These are phyloP conservation scores for Nitzschia sp. DNA, from an alignment of 108 stramenopile genomes.

Conservation along the genomic window DNA sequence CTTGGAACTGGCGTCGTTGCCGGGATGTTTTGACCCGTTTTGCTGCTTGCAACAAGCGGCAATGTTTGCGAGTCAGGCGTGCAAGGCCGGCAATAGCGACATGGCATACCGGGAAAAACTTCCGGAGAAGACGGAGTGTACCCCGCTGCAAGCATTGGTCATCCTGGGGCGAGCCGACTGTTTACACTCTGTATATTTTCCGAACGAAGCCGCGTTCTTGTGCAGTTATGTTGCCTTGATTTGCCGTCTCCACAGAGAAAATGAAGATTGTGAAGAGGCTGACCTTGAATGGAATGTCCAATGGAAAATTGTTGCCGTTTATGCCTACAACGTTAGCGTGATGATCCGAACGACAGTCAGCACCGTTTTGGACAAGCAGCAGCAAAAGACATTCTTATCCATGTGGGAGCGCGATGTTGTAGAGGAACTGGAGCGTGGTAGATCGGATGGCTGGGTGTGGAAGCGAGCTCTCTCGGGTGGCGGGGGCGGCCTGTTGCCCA, in stretches of 20 bases:
- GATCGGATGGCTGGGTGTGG: slow-evolving; percentile 49
- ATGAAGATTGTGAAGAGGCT: slow-evolving; percentile 19
- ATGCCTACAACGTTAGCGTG: slow-evolving; percentile 54
- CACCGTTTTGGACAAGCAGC: slow-evolving; percentile 28
- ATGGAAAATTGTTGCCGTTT: slow-evolving; percentile 64
- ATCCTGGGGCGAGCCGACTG: slow-evolving; percentile 85
- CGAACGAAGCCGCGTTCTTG: slow-evolving; percentile 74
- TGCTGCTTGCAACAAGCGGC: slow-evolving; percentile 80
- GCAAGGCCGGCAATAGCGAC: slow-evolving; percentile 73
- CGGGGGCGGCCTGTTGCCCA: not conserved
- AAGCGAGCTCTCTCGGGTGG: slow-evolving; percentile 8
- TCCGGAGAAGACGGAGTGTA: slow-evolving; percentile 46
- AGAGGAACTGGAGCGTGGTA: slow-evolving; percentile 37
- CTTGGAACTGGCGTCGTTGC: slow-evolving; percentile 52
- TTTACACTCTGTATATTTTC: slow-evolving; percentile 73
- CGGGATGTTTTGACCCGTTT: slow-evolving; percentile 72
- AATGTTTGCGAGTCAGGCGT: slow-evolving; percentile 71
- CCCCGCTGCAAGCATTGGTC: slow-evolving; percentile 64
- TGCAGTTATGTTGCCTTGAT: slow-evolving; percentile 74
- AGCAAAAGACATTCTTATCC: slow-evolving; percentile 33
- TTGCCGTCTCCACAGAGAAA: slow-evolving; percentile 55
- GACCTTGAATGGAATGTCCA: slow-evolving; percentile 47
- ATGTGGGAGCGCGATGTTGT: slow-evolving; percentile 57
- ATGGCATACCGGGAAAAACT: slow-evolving; percentile 57
- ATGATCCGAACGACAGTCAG: slow-evolving; percentile 54